Evolutionary conservation across 2,329 filamentous ascomycete species (phyloP).

Genomic region (Aspergillus carbonarius): DNA sequence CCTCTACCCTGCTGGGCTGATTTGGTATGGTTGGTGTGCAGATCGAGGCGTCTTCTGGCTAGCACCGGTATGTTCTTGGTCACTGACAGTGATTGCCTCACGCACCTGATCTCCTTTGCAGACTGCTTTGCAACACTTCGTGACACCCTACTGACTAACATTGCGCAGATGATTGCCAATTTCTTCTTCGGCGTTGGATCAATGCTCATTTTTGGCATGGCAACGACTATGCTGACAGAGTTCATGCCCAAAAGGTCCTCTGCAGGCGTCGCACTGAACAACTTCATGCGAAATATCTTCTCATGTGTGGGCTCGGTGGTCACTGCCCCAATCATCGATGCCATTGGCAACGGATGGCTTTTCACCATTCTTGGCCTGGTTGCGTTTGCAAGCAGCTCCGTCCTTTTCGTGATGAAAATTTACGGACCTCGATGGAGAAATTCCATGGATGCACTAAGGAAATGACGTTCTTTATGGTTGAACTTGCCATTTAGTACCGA

Average conservation of each 20-base stretch:
- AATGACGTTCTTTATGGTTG: constrained; percentile 12
- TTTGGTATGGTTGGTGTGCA: constrained; percentile 76
- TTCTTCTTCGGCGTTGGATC: constrained; percentile 74
- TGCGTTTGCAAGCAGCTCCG: constrained; percentile 57
- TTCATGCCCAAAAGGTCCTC: constrained; percentile 73
- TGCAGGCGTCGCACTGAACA: constrained; percentile 75
- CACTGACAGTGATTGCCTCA: not conserved
- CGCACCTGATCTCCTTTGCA: not conserved
- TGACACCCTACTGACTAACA: not conserved
- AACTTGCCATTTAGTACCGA: not conserved
- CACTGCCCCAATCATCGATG: constrained; percentile 67
- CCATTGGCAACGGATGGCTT: constrained; percentile 73
- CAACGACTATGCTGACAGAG: constrained; percentile 81
- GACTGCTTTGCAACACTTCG: not conserved
- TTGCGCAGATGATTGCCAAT: constrained; percentile 56
- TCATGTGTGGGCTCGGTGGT: constrained; percentile 70
- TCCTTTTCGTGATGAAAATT: constrained; percentile 61
- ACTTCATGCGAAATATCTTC: constrained; percentile 77
- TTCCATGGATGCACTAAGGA: constrained; percentile 54
- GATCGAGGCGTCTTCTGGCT: constrained; percentile 64
- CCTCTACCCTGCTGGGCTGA: constrained; percentile 67
- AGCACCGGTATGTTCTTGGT: constrained; percentile 47
- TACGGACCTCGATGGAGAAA: constrained; percentile 64
- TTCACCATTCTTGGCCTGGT: constrained; percentile 63
- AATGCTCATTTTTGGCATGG: constrained; percentile 74